phyloP scores from a whole-genome alignment of 2,329 filamentous ascomycete species.

The Ceratocystis destructans region DNA sequence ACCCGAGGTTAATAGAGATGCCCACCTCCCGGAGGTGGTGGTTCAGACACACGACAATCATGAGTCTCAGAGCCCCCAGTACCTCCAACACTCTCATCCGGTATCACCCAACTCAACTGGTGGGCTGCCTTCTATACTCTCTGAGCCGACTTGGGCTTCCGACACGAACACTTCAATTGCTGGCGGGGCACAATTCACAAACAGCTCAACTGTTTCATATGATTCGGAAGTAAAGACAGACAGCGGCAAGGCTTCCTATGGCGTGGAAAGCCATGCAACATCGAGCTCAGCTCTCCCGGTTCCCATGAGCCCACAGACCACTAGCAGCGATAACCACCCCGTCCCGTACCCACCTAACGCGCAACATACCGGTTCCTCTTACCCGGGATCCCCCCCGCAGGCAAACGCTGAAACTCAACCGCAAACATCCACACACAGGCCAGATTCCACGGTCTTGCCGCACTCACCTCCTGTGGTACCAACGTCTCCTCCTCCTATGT shows the following conservation, averaged over 20 bases:
- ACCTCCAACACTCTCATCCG: not conserved
- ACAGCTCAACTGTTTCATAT: not conserved
- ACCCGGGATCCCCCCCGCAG: not conserved
- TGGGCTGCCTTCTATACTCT: not conserved
- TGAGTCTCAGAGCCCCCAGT: not conserved
- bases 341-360: not conserved
- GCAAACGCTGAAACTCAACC: not conserved
- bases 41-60: not conserved
- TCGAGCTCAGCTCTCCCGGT: not conserved
- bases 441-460: not conserved
- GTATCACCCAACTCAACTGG: not conserved
- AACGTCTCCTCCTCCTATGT: slow-evolving; percentile 8
- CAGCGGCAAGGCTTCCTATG: not conserved
- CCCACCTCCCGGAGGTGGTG: slow-evolving; percentile 9
- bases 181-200: not conserved
- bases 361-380: not conserved
- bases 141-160: not conserved
- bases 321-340: not conserved
- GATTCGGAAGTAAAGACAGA: not conserved
- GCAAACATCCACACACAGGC: not conserved
- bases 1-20: not conserved
- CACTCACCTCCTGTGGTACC: not conserved
- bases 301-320: not conserved
- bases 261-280: not conserved
- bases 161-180: not conserved